Evolutionary conservation across 257 asterid genomes (phyloP).

Genomic region (Catharanthus roseus): DNA sequence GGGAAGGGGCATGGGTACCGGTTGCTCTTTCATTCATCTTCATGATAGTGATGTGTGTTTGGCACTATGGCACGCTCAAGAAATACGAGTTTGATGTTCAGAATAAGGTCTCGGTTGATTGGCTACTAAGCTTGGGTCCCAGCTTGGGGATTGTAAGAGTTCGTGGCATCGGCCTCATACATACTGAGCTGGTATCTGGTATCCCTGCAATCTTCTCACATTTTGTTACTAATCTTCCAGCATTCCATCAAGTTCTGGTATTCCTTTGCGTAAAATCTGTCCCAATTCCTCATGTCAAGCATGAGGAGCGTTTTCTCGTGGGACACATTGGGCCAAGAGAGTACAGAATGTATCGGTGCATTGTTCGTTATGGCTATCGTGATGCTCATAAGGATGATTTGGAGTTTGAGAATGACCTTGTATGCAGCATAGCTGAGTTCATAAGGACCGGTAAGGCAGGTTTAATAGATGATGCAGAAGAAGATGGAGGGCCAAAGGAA

Average conservation of each 20-base stretch:
- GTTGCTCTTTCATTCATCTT: slow-evolving; percentile 57
- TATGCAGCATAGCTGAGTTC: slow-evolving; percentile 80
- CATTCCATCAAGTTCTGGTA: slow-evolving; percentile 84
- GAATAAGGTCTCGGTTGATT: slow-evolving; percentile 81
- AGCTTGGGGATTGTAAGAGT: slow-evolving; percentile 82
- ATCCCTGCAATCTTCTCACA: slow-evolving; percentile 93
- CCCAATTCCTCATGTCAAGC: slow-evolving; percentile 74
- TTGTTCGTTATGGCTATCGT: slow-evolving; percentile 83
- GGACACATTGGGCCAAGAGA: slow-evolving; percentile 81
- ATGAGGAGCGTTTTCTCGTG: slow-evolving; percentile 71
- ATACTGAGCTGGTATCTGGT: slow-evolving; percentile 85
- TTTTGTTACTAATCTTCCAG: slow-evolving; percentile 87
- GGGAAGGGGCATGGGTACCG: slow-evolving; percentile 97
- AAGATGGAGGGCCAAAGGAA: slow-evolving; percentile 10
- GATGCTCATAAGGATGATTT: slow-evolving; percentile 76
- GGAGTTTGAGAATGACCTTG: slow-evolving; percentile 70
- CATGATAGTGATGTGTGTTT: slow-evolving; percentile 71
- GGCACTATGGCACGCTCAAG: slow-evolving; percentile 85
- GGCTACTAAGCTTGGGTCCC: slow-evolving; percentile 80
- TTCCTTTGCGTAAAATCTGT: slow-evolving; percentile 86
- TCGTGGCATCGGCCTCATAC: slow-evolving; percentile 86
- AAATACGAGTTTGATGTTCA: slow-evolving; percentile 83
- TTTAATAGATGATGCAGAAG: slow-evolving; percentile 15
- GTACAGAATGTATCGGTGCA: slow-evolving; percentile 71
- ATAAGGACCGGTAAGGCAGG: slow-evolving; percentile 43